Conservation (phyloP, 2,329 filamentous ascomycete genomes). For the Phoma herbarum region DNA sequence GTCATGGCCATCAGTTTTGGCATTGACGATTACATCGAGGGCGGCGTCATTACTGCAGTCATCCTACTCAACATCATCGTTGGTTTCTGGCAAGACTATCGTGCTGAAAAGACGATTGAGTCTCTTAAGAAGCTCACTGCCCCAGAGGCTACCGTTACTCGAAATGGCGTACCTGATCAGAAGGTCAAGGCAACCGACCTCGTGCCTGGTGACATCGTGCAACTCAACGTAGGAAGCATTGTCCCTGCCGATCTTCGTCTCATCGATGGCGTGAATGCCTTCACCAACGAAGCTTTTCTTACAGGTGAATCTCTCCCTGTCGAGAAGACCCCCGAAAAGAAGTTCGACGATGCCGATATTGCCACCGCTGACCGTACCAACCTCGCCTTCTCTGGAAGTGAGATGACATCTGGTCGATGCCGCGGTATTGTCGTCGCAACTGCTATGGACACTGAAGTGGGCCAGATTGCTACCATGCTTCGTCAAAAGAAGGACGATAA, state of each 20-base stretch:
- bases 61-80: conserved; percentile 74
- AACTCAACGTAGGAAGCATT: conserved; percentile 64
- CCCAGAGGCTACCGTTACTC: conserved; percentile 50
- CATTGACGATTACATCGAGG: conserved; percentile 71
- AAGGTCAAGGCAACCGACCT: conserved; percentile 51
- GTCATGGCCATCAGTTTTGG: conserved; percentile 74
- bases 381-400: conserved; percentile 75
- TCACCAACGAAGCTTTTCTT: conserved; percentile 77
- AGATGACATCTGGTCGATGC: conserved; percentile 74
- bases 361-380: conserved; percentile 73
- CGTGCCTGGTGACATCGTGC: conserved; percentile 52
- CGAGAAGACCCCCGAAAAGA: conserved; percentile 67
- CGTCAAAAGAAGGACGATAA: conserved; percentile 66
- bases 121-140: conserved; percentile 53
- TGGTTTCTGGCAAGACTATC: conserved; percentile 63
- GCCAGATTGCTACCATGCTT: conserved; percentile 75
- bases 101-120: conserved; percentile 54
- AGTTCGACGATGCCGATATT: conserved; percentile 61
- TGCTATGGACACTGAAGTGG: conserved; percentile 79
- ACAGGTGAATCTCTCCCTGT: conserved; percentile 78
- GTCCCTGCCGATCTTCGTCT: conserved; percentile 72
- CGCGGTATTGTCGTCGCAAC: conserved; percentile 73
- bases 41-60: conserved; percentile 69
- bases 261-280: conserved; percentile 74
- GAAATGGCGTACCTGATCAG: conserved; percentile 45